phyloP scores from a whole-genome alignment of 352 stramenopile species.

The Phytophthora brassicae region DNA sequence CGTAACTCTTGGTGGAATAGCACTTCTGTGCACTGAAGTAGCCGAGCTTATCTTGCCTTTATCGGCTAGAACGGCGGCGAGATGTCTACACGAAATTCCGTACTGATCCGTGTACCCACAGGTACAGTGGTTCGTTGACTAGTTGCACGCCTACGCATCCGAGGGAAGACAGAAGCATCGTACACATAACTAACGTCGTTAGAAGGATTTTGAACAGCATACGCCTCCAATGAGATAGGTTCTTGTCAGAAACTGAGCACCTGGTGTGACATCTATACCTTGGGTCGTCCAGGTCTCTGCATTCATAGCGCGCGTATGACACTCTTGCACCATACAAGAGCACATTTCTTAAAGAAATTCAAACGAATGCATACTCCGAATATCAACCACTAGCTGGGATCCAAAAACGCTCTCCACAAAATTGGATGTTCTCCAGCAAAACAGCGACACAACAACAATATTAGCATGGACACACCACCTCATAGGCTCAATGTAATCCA shows the following conservation, averaged over 20 bases:
- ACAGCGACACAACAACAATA: slow-evolving; percentile 1
- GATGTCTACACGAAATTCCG: too few relatives aligned
- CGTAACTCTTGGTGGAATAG: too few relatives aligned
- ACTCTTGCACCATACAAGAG: background rate
- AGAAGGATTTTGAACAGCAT: background rate
- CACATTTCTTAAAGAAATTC: too few relatives aligned
- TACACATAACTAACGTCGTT: background rate
- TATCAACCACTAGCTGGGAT: background rate
- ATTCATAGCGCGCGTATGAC: background rate
- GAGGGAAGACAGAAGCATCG: background rate
- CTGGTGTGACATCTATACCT: background rate
- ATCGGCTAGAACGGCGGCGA: too few relatives aligned
- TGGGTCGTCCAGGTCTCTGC: background rate
- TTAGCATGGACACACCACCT: slow-evolving; percentile 9
- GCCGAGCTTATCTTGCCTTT: too few relatives aligned
- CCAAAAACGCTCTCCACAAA: slow-evolving; percentile 4
- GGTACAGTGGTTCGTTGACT: too few relatives aligned
- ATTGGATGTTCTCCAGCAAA: slow-evolving; percentile 9
- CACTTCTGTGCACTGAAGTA: too few relatives aligned
- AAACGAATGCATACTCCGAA: background rate
- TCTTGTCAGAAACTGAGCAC: background rate
- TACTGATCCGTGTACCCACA: too few relatives aligned
- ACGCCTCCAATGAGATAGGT: background rate
- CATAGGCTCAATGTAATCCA: background rate
- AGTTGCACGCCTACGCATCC: too few relatives aligned